A percentile compares a stretch with the other conserved stretches of the same genome.
phyloP scores from a whole-genome alignment of 495 filamentous ascomycete genomes.

The Neurospora sp. region DNA sequence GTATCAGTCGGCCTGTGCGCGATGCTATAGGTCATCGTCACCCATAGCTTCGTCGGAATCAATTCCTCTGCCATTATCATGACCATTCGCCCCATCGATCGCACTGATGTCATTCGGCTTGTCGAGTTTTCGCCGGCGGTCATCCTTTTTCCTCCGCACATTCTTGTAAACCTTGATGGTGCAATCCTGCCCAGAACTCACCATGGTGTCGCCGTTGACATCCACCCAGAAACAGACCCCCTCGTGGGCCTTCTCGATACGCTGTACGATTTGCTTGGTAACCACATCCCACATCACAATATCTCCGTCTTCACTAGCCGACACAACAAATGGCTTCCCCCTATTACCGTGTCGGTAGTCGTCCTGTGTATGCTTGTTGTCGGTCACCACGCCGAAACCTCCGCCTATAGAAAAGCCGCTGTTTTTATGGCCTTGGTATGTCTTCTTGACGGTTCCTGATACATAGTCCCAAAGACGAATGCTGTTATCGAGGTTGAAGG shows the following conservation, averaged over 20 bases:
- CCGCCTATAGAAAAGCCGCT: slow-evolving; percentile 72
- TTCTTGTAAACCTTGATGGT: slow-evolving; percentile 32
- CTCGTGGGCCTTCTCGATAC: slow-evolving; percentile 53
- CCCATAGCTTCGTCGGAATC: slow-evolving; percentile 4
- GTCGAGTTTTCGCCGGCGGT: neutral
- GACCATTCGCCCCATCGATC: slow-evolving; percentile 2
- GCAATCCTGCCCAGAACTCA: slow-evolving; percentile 35
- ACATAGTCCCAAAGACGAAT: slow-evolving; percentile 93
- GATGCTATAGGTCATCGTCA: slow-evolving; percentile 19
- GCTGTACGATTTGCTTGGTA: slow-evolving; percentile 72
- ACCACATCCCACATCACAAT: slow-evolving; percentile 85
- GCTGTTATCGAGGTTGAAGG: slow-evolving; percentile 82
- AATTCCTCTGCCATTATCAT: neutral
- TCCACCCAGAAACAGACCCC: slow-evolving; percentile 84
- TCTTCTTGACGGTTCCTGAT: slow-evolving; percentile 77
- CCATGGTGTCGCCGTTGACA: slow-evolving; percentile 33
- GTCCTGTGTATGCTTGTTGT: slow-evolving; percentile 12
- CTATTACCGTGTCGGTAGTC: neutral
- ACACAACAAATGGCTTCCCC: slow-evolving; percentile 51
- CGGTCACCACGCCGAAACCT: slow-evolving; percentile 61
- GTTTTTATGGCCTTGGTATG: slow-evolving; percentile 90
- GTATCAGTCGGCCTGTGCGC: slow-evolving; percentile 6
- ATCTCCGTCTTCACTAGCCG: slow-evolving; percentile 77
- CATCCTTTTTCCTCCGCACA: neutral
- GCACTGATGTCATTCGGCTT: slow-evolving; percentile 4